Evolutionary conservation across 2,329 filamentous ascomycete genomes (phyloP), one percentile per base, ranked within the genome.

Genomic region (Ascochyta rabiei): DNA sequence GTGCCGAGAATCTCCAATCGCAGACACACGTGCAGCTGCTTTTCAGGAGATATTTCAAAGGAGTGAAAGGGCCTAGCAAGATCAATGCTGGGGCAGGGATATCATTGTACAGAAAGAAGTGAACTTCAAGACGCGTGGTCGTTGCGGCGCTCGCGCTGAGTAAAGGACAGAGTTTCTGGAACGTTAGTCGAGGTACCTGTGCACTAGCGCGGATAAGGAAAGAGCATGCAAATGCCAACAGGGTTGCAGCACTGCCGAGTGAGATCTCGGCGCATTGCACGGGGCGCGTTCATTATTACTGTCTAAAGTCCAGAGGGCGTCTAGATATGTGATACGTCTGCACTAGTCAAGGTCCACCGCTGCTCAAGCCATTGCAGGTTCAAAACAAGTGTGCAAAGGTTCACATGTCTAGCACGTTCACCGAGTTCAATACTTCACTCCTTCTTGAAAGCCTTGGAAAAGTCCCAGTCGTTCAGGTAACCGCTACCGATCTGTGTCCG

Each of bases 391-490:
- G n/a, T 34, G 28, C 21, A 24, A 12, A 6, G 10, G 12, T 39
- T 6, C 26, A 33, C 19, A 19, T 4, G 31, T 23, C 21, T 16
- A 12, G 12, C 21, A 34, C 15, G 10, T 23, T 15, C 23, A 18
- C 7, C 10, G 6, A 26, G 7, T 19, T 6, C 23, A 19, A n/a
- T 6, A 16, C 31, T 19, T 47, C 62, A 69, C 21, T 70, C 60
- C 46, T 63, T 62, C 59, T 69, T 70, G n/a, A 56, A 57, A 19
- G 55, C 53, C 34, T 50, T 55, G n/a, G 41, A 68, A 60, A 76
- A 73, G 50, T 75, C 66, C 75, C 75, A 76, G 49, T 75, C 67
- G 48, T 77, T 77, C n/a, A 77, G 61, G 55, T 75, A 70, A 6
- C 75, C 74, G 24, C 63, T 70, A 1, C 74, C 74, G 15, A 61